These are phyloP conservation scores for Coniophora puteana DNA, from an alignment of 1,284 basidiomycete genomes.

Conservation along the genomic window DNA sequence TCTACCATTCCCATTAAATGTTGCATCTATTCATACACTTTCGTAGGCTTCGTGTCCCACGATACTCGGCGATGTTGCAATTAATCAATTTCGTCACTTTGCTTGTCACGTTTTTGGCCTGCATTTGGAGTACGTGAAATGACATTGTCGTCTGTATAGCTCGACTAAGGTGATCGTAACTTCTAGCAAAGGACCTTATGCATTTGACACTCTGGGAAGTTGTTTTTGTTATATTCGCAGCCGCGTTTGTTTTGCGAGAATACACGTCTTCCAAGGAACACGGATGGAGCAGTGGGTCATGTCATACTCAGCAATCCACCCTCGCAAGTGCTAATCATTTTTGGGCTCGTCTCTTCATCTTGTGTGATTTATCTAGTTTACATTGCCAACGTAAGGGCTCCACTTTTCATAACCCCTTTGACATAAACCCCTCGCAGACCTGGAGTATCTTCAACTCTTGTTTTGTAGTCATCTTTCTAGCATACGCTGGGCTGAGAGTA, in stretches of 20 bases:
- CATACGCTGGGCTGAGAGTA: constrained; percentile 64
- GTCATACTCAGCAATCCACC: background rate
- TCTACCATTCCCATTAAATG: background rate
- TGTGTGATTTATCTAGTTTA: constrained; percentile 56
- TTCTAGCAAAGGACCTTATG: constrained; percentile 51
- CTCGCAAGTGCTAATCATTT: too few species aligned
- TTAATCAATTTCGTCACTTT: constrained; percentile 73
- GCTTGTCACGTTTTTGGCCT: constrained; percentile 69
- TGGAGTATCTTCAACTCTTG: constrained; percentile 88
- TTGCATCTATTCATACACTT: constrained; percentile 9
- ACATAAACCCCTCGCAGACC: constrained; percentile 40
- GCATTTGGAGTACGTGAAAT: constrained; percentile 55
- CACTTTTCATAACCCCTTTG: constrained; percentile 1
- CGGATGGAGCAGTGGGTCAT: constrained; percentile 75
- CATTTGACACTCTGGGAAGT: constrained; percentile 60
- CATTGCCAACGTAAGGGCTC: constrained; percentile 65
- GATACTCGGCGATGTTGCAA: constrained; percentile 77
- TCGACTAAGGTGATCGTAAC: constrained; percentile 9
- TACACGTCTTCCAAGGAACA: constrained; percentile 79
- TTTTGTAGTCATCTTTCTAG: constrained; percentile 71
- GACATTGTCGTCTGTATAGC: background rate
- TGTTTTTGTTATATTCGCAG: constrained; percentile 71
- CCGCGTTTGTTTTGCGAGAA: constrained; percentile 78
- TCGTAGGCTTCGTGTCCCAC: constrained; percentile 72
- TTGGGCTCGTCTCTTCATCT: constrained; percentile 9